A percentile compares a stretch with the other conserved stretches of the same genome.
phyloP scores from a whole-genome alignment of 2,329 filamentous ascomycete genomes.

The Colletotrichum eremochloae region DNA sequence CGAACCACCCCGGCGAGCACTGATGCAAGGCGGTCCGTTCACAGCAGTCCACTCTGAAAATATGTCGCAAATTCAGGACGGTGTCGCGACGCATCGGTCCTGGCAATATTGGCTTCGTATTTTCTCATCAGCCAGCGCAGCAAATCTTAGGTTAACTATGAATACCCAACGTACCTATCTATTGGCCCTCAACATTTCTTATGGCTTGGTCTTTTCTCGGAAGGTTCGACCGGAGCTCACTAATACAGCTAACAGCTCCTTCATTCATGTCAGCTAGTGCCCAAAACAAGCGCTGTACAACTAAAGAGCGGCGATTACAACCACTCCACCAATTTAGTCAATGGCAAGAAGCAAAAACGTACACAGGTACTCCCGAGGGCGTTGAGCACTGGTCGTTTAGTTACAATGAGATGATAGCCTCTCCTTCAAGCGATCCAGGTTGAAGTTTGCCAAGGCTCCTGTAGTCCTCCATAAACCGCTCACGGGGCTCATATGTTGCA shows the following conservation, averaged over 20 bases:
- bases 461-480: neutral
- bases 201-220: neutral
- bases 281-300: neutral
- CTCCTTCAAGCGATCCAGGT: neutral
- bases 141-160: neutral
- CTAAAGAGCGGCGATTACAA: too few relatives aligned
- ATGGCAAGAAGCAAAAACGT: neutral
- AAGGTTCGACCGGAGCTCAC: neutral
- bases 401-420: neutral
- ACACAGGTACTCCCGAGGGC: neutral
- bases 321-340: neutral
- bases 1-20: slow-evolving; percentile 14
- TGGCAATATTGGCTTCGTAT: neutral
- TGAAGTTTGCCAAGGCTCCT: neutral
- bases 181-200: neutral
- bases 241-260: neutral
- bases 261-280: too few relatives aligned
- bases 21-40: slow-evolving; percentile 14
- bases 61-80: slow-evolving; percentile 3
- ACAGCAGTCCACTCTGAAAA: slow-evolving; percentile 14
- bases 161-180: neutral
- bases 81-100: neutral
- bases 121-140: neutral
- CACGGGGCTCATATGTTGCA: neutral
- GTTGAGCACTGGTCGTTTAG: neutral